Percentiles rank a stretch among this genome's conserved stretches.
phyloP scores from a whole-genome alignment of 73 alveolate species.

The Loxodes magnus region DNA sequence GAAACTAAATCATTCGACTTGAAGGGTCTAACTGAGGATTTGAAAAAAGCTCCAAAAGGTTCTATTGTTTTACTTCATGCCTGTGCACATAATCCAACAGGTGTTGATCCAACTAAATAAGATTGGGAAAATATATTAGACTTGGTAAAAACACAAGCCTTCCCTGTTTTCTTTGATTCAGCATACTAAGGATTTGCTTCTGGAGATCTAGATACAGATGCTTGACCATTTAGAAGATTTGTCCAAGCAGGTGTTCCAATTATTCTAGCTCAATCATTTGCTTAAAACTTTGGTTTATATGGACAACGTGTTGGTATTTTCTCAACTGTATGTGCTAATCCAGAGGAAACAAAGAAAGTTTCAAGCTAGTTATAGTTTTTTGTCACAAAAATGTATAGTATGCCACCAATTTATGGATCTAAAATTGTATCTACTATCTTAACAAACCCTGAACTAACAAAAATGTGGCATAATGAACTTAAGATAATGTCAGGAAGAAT shows the following conservation, averaged over 20 bases:
- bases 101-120: constrained; percentile 70
- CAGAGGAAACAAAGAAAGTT: constrained; percentile 45
- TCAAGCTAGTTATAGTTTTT: constrained; percentile 38
- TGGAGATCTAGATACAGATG: constrained; percentile 86
- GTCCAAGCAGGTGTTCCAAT: constrained; percentile 48
- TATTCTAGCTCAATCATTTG: constrained; percentile 72
- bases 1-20: constrained; percentile 68
- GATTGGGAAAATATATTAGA: constrained; percentile 77
- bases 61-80: constrained; percentile 84
- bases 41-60: constrained; percentile 46
- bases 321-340: constrained; percentile 52
- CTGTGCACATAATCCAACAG: constrained; percentile 89
- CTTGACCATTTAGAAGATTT: constrained; percentile 66
- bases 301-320: constrained; percentile 91
- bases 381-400: constrained; percentile 47
- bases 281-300: constrained; percentile 89
- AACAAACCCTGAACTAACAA: constrained; percentile 44
- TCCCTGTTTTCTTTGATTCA: constrained; percentile 73
- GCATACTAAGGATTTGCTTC: constrained; percentile 94
- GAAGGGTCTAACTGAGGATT: constrained; percentile 63
- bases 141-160: constrained; percentile 46
- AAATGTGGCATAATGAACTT: constrained; percentile 55
- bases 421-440: constrained; percentile 43
- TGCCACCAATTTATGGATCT: constrained; percentile 73
- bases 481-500: constrained; percentile 54